phyloP scores from a whole-genome alignment of 257 asterid species.

The Petunia secreta region DNA sequence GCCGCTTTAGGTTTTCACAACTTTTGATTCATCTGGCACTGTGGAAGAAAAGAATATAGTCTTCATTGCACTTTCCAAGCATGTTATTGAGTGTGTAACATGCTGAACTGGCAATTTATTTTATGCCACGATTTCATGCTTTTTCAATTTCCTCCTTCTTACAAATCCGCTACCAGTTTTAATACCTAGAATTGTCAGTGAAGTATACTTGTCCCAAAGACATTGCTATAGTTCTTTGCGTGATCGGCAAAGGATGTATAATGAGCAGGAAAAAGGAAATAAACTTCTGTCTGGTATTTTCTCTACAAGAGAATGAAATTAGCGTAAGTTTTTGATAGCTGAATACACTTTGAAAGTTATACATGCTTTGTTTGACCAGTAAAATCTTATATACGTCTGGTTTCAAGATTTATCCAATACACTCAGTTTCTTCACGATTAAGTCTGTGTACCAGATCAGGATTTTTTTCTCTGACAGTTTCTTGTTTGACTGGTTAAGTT shows the following conservation, averaged over 20 bases:
- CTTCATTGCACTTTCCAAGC: not conserved
- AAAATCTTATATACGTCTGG: not conserved
- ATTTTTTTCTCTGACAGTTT: not conserved
- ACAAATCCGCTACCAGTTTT: not conserved
- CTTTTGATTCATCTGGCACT: not conserved
- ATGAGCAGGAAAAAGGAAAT: not conserved
- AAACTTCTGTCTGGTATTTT: not conserved
- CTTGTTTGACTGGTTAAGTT: not conserved
- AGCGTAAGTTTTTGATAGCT: not conserved
- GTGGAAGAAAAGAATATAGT: not conserved
- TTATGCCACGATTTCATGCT: not conserved
- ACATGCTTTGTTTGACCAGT: not conserved
- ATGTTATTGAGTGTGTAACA: not conserved
- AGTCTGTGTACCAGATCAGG: not conserved
- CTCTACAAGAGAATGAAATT: not conserved
- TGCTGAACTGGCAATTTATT: slow-evolving; percentile 11
- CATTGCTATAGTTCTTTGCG: not conserved
- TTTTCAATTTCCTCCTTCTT: not conserved
- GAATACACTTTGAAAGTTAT: not conserved
- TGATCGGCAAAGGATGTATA: not conserved
- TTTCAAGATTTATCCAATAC: not conserved
- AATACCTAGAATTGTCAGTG: slow-evolving; percentile 10
- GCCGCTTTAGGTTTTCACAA: not conserved
- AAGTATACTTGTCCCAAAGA: slow-evolving; percentile 1
- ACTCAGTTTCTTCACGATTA: not conserved